A percentile compares a stretch with the other conserved stretches of the same genome.
Conservation (phyloP, 768 basidiomycete genomes). For the Vararia minispora region DNA sequence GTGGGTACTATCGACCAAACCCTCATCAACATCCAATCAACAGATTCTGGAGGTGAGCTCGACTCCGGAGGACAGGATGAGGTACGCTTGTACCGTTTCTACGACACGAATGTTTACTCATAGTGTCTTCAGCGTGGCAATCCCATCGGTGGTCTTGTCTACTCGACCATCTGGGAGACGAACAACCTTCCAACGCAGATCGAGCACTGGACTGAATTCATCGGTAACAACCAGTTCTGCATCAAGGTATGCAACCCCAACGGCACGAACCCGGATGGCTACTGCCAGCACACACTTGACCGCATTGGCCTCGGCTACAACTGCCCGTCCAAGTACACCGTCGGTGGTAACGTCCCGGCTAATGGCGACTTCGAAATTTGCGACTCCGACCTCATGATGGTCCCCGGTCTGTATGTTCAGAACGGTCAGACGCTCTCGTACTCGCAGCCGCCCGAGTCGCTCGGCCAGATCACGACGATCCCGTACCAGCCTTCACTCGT, state of each 20-base stretch:
- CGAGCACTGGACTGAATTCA: slow-evolving; percentile 67
- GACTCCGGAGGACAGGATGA: slow-evolving; percentile 67
- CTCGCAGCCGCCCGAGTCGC: slow-evolving; percentile 35
- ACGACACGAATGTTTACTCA: not conserved
- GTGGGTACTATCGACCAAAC: slow-evolving; percentile 57
- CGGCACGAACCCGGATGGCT: slow-evolving; percentile 34
- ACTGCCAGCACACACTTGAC: slow-evolving; percentile 65
- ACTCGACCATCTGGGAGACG: slow-evolving; percentile 38
- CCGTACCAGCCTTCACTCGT: slow-evolving; percentile 32
- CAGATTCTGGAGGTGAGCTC: slow-evolving; percentile 67
- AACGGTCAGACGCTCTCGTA: slow-evolving; percentile 33
- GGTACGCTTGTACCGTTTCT: slow-evolving; percentile 20
- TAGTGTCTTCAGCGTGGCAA: slow-evolving; percentile 51
- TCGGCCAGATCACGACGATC: slow-evolving; percentile 31
- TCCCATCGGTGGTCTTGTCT: slow-evolving; percentile 63
- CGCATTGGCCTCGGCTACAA: slow-evolving; percentile 70
- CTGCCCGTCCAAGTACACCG: too few relatives aligned
- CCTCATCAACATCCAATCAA: slow-evolving; percentile 34
- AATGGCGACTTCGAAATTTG: slow-evolving; percentile 55
- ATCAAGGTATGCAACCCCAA: slow-evolving; percentile 61
- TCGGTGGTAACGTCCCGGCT: slow-evolving; percentile 43
- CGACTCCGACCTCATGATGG: slow-evolving; percentile 50
- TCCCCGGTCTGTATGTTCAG: slow-evolving; percentile 39
- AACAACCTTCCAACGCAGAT: slow-evolving; percentile 41
- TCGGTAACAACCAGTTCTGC: slow-evolving; percentile 56